Evolutionary conservation across 2,329 filamentous ascomycete genomes (phyloP).

Genomic region (Diplodia scrobiculata): DNA sequence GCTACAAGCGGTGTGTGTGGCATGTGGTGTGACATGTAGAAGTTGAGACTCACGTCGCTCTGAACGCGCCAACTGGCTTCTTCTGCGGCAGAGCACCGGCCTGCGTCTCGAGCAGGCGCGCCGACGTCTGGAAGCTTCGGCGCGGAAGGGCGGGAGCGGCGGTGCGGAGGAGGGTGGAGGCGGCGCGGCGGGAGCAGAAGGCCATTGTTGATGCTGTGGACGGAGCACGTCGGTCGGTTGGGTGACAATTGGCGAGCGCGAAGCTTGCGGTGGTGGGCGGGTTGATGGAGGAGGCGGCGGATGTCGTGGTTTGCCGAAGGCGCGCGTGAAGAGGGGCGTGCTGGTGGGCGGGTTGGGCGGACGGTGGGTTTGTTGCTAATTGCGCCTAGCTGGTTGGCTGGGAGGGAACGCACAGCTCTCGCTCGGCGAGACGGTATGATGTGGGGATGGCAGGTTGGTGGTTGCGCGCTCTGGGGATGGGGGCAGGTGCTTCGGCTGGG

Average conservation of each 20-base stretch:
- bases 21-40: neutral
- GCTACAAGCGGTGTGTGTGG: neutral
- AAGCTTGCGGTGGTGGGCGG: constrained; percentile 3
- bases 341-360: neutral
- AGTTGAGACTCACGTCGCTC: constrained; percentile 64
- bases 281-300: constrained; percentile 3
- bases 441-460: constrained; percentile 25
- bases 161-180: constrained; percentile 41
- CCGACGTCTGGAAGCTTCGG: constrained; percentile 47
- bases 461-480: constrained; percentile 22
- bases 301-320: neutral
- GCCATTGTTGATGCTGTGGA: constrained; percentile 46
- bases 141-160: constrained; percentile 35
- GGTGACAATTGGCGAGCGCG: neutral
- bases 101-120: constrained; percentile 30
- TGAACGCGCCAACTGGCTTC: constrained; percentile 70
- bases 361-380: constrained; percentile 10
- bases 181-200: constrained; percentile 45
- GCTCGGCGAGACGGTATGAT: constrained; percentile 17
- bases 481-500: constrained; percentile 2
- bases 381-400: constrained; percentile 21
- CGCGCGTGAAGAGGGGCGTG: neutral
- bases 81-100: constrained; percentile 46
- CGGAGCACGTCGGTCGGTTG: neutral
- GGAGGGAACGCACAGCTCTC: constrained; percentile 8